A percentile compares a stretch with the other conserved stretches of the same genome.
These are phyloP conservation scores for Lentinula edodes DNA, from an alignment of 768 basidiomycete species.

Conservation along the genomic window DNA sequence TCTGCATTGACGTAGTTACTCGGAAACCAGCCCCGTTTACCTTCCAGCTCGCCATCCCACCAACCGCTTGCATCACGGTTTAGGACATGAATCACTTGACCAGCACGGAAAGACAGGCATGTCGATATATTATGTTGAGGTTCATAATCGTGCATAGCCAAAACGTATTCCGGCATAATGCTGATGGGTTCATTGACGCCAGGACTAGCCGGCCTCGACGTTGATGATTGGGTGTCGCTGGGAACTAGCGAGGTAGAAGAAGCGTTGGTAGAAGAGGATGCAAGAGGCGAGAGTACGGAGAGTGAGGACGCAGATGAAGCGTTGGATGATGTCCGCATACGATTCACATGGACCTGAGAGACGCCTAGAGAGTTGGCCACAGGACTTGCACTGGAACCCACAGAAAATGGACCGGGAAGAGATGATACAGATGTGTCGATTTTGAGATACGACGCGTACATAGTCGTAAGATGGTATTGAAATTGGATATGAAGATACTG, in stretches of 20 bases:
- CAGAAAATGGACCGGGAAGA: slow-evolving; percentile 11
- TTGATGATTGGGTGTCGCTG: slow-evolving; percentile 21
- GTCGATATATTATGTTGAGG: slow-evolving; percentile 68
- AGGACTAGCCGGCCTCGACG: slow-evolving; percentile 35
- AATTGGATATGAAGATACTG: background rate
- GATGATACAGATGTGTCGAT: slow-evolving; percentile 20
- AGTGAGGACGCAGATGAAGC: slow-evolving; percentile 54
- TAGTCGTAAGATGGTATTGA: slow-evolving; percentile 12
- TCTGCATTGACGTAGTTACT: slow-evolving; percentile 88
- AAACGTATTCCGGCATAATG: slow-evolving; percentile 60
- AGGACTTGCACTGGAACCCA: slow-evolving; percentile 3
- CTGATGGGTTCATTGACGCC: slow-evolving; percentile 41
- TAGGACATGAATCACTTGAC: slow-evolving; percentile 88
- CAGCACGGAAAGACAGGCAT: slow-evolving; percentile 84
- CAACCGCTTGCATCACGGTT: slow-evolving; percentile 87
- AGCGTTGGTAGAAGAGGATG: slow-evolving; percentile 47
- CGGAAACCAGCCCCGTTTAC: slow-evolving; percentile 93
- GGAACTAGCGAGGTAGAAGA: slow-evolving; percentile 47
- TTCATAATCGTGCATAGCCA: slow-evolving; percentile 89
- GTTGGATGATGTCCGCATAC: slow-evolving; percentile 46
- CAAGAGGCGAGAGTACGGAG: slow-evolving; percentile 47
- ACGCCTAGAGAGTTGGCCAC: slow-evolving; percentile 23
- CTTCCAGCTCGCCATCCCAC: slow-evolving; percentile 98
- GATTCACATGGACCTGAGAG: slow-evolving; percentile 23
- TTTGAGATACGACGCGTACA: slow-evolving; percentile 21